Conservation (phyloP, 208 protist genomes). For the Naegleria gruberi region DNA sequence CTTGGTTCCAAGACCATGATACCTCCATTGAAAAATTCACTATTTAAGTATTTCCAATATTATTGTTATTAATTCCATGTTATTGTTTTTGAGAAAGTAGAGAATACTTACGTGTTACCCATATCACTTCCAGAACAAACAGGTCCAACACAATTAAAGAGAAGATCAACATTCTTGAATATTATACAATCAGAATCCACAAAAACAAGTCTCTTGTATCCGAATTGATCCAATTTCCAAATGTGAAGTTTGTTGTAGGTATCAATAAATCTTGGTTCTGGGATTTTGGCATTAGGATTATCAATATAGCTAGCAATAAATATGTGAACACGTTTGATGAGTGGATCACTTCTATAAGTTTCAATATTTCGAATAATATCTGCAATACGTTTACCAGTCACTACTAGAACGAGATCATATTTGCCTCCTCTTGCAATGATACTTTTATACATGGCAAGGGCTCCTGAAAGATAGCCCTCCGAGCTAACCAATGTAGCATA, state of each 20-base stretch:
- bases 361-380: not conserved
- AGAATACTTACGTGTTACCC: not conserved
- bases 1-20: not conserved
- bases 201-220: not conserved
- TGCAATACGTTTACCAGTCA: not conserved
- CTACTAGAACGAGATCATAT: not conserved
- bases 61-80: not conserved
- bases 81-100: not conserved
- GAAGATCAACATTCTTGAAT: not conserved
- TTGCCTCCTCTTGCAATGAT: not conserved
- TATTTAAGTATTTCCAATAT: not conserved
- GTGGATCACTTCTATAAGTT: not conserved
- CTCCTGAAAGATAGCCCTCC: not conserved
- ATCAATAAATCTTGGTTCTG: not conserved
- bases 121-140: not conserved
- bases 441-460: not conserved
- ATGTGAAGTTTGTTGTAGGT: not conserved
- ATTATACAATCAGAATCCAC: not conserved
- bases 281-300: not conserved
- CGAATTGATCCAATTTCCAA: not conserved
- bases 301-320: not conserved
- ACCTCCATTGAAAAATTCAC: conserved; percentile 19
- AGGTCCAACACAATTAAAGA: not conserved
- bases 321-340: not conserved
- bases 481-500: not conserved